Base-by-base conservation (phyloP, 345 rosid species). In the Trapa bicornis region DNA sequence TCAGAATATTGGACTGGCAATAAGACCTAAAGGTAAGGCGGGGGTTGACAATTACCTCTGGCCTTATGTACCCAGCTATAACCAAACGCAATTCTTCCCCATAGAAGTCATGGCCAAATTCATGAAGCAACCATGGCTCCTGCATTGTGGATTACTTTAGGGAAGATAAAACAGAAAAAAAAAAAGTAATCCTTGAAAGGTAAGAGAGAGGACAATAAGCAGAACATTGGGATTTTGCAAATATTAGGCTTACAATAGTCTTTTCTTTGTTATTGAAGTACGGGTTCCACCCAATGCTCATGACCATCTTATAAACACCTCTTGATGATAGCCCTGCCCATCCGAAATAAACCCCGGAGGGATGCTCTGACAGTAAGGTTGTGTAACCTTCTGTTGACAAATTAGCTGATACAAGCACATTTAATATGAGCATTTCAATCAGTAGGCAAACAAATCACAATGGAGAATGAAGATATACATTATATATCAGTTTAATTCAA, bases 71-170 rank as follows among this genome's bases (percentile, higher is more conserved):
- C 78, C 99, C 96, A 52, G 89, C 91, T 33, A 94, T 68, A 60
- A 89, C 81, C 38, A 94, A 87, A 68, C 69, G 84, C 64, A 94
- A 72, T 76, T 88, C 99, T 80, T 86, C 96, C 0, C 92, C 97
- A 47, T 94, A 91, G 84, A 91, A 88, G 77, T 91, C 97, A 66
- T 83, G 92, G 4, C 80, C 57, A 69, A 94, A 94, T 68, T 91
- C 84, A 67, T 89, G 88, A 70, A 90, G 95, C 79, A 94, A 71
- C 99, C 99, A 91, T 45, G 99, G 99, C 67, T 94, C 99, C 99
- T 91, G 74, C 65, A 67, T 16, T 17, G 53, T 29, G n/a, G 70
- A 56, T 42, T 10, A 57, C 9, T 54, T 50, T 75, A 67, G 74
- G 65, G 33, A 54, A 22, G 33, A 50, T 2, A 13, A 37, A 50